These are phyloP conservation scores for Chaetoscypha palmicola DNA, from an alignment of 2,329 filamentous ascomycete species.

Conservation along the genomic window DNA sequence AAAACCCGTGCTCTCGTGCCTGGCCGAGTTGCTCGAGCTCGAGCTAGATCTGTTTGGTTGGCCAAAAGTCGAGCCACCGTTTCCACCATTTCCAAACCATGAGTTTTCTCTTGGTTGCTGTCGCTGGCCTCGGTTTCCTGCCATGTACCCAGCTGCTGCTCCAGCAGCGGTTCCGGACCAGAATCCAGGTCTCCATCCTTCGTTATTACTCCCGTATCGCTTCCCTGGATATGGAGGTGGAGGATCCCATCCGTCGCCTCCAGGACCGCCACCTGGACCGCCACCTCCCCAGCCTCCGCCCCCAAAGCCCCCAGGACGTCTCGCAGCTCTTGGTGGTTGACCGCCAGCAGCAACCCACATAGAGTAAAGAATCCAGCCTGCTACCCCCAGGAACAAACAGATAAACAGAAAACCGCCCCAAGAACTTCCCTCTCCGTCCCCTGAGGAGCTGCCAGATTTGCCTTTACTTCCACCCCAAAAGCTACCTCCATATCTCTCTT, in stretches of 20 bases:
- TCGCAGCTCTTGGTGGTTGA: constrained; percentile 13
- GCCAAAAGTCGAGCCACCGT: constrained; percentile 8
- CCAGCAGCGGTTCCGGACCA: constrained; percentile 59
- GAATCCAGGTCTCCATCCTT: constrained; percentile 65
- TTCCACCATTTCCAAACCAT: constrained; percentile 20
- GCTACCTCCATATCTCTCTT: constrained; percentile 53
- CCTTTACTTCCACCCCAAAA: constrained; percentile 17
- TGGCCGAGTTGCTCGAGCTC: constrained; percentile 36
- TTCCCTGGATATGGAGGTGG: constrained; percentile 30
- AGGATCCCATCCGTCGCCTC: constrained; percentile 17
- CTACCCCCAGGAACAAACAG: constrained; percentile 52
- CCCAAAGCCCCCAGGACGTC: constrained; percentile 27
- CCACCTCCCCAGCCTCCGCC: constrained; percentile 34
- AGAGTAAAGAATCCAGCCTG: constrained; percentile 55
- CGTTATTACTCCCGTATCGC: constrained; percentile 20
- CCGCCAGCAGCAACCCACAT: constrained; percentile 34
- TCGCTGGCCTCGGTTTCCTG: constrained; percentile 44
- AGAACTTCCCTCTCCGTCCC: constrained; percentile 24
- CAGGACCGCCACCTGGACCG: constrained; percentile 34
- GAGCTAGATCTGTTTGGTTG: constrained; percentile 22
- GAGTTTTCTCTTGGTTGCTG: constrained; percentile 19
- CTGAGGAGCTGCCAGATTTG: too few relatives aligned
- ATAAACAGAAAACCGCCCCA: constrained; percentile 47
- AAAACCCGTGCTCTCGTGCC: constrained; percentile 65
- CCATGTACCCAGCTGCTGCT: constrained; percentile 61